These are phyloP conservation scores for Saururus chinensis DNA, from an alignment of 164 flowering plant species.

Conservation along the genomic window DNA sequence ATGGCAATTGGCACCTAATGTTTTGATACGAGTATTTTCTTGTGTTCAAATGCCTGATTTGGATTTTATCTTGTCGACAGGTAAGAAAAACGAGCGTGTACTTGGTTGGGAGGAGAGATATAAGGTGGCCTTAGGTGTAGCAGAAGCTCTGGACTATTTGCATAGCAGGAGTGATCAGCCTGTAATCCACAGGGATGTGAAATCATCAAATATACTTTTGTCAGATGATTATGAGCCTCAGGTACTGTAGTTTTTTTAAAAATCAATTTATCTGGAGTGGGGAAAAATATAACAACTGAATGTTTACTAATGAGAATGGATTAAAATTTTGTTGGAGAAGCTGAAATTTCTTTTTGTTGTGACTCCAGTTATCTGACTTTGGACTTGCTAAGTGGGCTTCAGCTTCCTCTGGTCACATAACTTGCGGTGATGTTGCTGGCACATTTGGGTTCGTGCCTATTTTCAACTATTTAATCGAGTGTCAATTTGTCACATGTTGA, in stretches of 20 bases:
- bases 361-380: constrained; percentile 81
- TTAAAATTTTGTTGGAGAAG: not conserved
- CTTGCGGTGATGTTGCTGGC: constrained; percentile 85
- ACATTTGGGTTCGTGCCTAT: constrained; percentile 76
- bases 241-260: constrained; percentile 17
- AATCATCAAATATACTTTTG: constrained; percentile 87
- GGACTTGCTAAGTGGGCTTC: constrained; percentile 91
- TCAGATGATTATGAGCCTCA: constrained; percentile 88
- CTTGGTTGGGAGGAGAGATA: constrained; percentile 81
- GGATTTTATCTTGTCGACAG: constrained; percentile 1
- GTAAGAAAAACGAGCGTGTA: constrained; percentile 22
- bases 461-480: not conserved
- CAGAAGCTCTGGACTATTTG: constrained; percentile 84
- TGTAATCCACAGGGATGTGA: constrained; percentile 92
- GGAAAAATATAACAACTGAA: too few species aligned
- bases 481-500: not conserved
- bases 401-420: constrained; percentile 43
- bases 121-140: constrained; percentile 83
- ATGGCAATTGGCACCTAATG: not conserved
- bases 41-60: not conserved
- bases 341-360: not conserved
- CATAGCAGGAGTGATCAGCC: constrained; percentile 44
- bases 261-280: too few species aligned
- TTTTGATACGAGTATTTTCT: not conserved
- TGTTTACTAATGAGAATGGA: not conserved